Conservation (phyloP, 2,329 filamentous ascomycete species). For the Aspergillus sp. region DNA sequence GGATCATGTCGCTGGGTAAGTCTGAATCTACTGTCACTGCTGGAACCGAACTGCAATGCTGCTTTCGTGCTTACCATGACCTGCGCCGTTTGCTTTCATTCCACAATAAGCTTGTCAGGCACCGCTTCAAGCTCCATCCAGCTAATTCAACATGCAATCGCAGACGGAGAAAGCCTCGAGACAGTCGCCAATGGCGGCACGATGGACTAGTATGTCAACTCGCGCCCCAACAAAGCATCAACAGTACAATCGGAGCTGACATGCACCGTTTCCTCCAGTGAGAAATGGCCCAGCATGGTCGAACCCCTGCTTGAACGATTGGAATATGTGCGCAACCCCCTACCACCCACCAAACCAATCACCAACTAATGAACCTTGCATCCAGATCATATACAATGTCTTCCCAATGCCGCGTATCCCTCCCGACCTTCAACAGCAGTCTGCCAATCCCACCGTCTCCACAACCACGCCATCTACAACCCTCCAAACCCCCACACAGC, state of each 20-base stretch:
- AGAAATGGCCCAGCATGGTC: constrained; percentile 69
- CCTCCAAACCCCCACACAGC: constrained; percentile 36
- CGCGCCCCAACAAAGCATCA: not conserved
- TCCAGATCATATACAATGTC: constrained; percentile 71
- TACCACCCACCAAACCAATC: not conserved
- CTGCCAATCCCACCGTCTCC: constrained; percentile 25
- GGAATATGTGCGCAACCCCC: constrained; percentile 57
- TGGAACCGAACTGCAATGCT: not conserved
- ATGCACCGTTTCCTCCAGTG: constrained; percentile 49
- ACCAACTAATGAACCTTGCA: not conserved
- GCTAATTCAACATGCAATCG: constrained; percentile 9
- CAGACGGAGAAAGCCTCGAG: constrained; percentile 58
- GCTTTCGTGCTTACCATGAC: not conserved
- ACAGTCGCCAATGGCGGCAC: constrained; percentile 59
- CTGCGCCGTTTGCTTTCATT: not conserved
- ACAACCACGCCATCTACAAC: constrained; percentile 36
- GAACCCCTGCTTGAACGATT: constrained; percentile 67
- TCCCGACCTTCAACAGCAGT: constrained; percentile 34
- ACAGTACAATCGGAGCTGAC: constrained; percentile 30
- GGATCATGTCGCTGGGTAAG: constrained; percentile 34
- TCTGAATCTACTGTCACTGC: not conserved
- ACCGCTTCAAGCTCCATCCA: not conserved
- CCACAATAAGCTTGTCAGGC: not conserved
- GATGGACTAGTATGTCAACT: constrained; percentile 56
- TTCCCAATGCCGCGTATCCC: constrained; percentile 70